phyloP scores from a whole-genome alignment of 257 asterid species.

The Plectranthus barbatus region DNA sequence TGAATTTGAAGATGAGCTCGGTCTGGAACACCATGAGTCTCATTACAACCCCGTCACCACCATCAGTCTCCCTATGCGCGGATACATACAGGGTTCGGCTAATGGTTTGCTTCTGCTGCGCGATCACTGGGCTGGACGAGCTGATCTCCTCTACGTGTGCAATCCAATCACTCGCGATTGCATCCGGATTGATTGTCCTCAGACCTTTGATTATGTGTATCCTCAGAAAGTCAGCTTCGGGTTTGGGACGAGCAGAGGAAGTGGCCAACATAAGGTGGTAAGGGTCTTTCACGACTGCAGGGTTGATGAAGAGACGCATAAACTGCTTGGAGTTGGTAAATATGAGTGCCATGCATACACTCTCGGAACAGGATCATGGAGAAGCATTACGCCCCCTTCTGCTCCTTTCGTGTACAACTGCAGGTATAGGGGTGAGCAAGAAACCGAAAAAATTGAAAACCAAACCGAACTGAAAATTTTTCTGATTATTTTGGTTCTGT shows the following conservation, averaged over 20 bases:
- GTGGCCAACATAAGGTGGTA: constrained; percentile 23
- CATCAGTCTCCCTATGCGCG: not conserved
- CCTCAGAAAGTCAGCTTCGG: constrained; percentile 23
- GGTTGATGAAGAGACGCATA: not conserved
- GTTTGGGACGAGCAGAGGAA: constrained; percentile 27
- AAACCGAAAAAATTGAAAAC: no score
- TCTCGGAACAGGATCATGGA: constrained; percentile 37
- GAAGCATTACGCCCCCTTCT: not conserved
- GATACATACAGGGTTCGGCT: not conserved
- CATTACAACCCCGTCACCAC: not conserved
- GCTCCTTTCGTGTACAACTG: not conserved
- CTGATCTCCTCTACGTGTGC: constrained; percentile 11
- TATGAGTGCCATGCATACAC: constrained; percentile 30
- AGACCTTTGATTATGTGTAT: not conserved
- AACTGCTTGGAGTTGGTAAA: not conserved
- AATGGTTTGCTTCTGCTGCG: constrained; percentile 21
- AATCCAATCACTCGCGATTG: constrained; percentile 34
- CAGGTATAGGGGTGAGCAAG: no score
- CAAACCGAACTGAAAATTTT: no score
- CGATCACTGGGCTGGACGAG: not conserved
- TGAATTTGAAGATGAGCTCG: constrained; percentile 12
- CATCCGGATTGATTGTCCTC: constrained; percentile 7
- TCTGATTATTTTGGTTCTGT: no score
- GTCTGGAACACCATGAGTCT: constrained; percentile 12
- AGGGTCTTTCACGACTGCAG: constrained; percentile 6